A percentile compares a stretch with the other conserved stretches of the same genome.
Conservation (phyloP, 2,329 filamentous ascomycete genomes). For the Sclerotiophoma versabilis region DNA sequence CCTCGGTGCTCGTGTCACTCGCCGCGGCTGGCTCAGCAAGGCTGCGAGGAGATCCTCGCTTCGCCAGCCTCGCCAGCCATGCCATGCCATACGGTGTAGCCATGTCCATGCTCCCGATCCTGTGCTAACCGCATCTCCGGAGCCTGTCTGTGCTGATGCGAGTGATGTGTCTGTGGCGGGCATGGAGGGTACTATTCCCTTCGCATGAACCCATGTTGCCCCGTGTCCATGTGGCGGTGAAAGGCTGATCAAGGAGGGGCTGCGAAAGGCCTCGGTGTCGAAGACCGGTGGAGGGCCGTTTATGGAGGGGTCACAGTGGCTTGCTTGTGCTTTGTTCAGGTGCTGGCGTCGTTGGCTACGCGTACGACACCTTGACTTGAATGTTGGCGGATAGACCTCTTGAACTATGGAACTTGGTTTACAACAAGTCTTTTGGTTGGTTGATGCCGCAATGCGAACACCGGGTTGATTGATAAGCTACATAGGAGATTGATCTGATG, state of each 20-base stretch:
- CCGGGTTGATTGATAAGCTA: conserved; percentile 12
- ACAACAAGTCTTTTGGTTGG: not conserved
- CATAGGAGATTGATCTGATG: conserved; percentile 13
- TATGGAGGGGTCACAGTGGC: not conserved
- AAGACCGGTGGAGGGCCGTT: not conserved
- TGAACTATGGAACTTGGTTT: not conserved
- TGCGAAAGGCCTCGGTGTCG: not conserved
- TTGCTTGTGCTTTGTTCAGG: not conserved
- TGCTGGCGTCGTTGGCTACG: not conserved
- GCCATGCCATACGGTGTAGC: not conserved
- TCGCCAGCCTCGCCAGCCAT: not conserved
- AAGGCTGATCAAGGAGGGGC: not conserved
- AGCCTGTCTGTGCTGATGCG: not conserved
- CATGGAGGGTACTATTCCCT: not conserved
- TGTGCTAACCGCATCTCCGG: not conserved
- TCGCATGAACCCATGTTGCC: conserved; percentile 2
- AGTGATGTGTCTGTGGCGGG: conserved; percentile 6
- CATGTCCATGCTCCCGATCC: not conserved
- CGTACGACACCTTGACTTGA: not conserved
- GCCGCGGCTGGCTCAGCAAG: not conserved
- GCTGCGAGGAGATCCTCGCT: not conserved
- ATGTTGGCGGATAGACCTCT: not conserved
- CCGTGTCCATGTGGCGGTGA: conserved; percentile 9
- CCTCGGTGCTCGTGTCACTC: not conserved
- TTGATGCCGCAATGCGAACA: conserved; percentile 10